A percentile compares a stretch with the other conserved stretches of the same genome.
Conservation (phyloP, 2,329 filamentous ascomycete species). For the Cordyceps javanica region DNA sequence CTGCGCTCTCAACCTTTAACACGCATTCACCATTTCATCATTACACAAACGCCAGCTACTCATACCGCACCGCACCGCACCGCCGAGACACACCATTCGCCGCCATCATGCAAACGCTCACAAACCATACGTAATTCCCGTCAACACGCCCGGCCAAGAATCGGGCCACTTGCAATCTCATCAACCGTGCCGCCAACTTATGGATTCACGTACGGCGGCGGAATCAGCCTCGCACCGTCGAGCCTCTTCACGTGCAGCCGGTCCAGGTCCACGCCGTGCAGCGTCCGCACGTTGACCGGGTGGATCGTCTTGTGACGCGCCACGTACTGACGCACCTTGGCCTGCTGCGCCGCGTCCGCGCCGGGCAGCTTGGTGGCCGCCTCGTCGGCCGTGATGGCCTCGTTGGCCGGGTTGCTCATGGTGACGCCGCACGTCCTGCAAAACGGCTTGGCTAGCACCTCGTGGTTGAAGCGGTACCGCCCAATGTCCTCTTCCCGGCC, state of each 20-base stretch:
- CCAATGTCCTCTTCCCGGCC: constrained; percentile 32
- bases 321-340: constrained; percentile 18
- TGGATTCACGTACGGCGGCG: constrained; percentile 35
- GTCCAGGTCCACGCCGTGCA: constrained; percentile 32
- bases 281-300: constrained; percentile 34
- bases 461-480: constrained; percentile 30
- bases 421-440: constrained; percentile 43
- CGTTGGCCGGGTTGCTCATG: constrained; percentile 28
- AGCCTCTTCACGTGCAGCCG: constrained; percentile 19
- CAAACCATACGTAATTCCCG: too few species aligned
- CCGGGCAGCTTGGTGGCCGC: constrained; percentile 20
- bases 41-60: too few species aligned
- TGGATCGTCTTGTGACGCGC: constrained; percentile 10
- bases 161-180: too few species aligned
- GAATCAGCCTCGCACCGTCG: constrained; percentile 24
- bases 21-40: too few species aligned
- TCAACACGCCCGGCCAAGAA: background rate
- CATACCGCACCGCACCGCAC: too few species aligned
- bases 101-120: too few species aligned
- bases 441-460: constrained; percentile 35
- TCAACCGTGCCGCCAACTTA: constrained; percentile 18
- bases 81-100: too few species aligned
- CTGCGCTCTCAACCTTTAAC: too few species aligned
- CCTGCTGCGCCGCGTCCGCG: constrained; percentile 27
- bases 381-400: constrained; percentile 19